These are phyloP conservation scores for Musa acuminata DNA, from an alignment of 176 grass and related monocot genomes.

Conservation along the genomic window DNA sequence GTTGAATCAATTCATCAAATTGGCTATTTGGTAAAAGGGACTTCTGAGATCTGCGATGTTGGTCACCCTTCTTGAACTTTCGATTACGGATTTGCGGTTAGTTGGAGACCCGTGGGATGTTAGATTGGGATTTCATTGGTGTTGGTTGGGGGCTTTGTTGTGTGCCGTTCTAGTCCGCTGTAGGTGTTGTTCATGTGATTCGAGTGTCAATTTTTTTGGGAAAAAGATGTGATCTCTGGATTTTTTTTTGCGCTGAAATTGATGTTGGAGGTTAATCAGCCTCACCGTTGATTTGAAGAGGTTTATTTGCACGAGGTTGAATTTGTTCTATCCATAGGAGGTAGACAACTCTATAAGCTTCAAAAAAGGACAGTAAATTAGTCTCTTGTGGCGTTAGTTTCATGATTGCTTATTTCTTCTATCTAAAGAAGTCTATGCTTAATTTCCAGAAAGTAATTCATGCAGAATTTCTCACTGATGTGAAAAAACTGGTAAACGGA, in stretches of 20 bases:
- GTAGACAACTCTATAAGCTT: not conserved
- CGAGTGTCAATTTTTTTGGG: not conserved
- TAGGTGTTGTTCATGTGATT: not conserved
- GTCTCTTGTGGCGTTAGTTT: not conserved
- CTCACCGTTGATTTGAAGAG: not conserved
- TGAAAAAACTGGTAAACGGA: not conserved
- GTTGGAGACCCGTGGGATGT: not conserved
- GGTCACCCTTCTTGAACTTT: not conserved
- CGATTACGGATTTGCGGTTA: not conserved
- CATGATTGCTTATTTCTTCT: not conserved
- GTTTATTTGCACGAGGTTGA: not conserved
- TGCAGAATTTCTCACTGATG: not conserved
- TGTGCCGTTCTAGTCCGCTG: not conserved
- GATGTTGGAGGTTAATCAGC: not conserved
- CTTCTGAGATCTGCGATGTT: slow-evolving; percentile 6
- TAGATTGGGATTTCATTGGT: not conserved
- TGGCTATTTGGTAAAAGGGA: not conserved
- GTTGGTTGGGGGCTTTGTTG: not conserved
- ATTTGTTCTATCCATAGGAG: not conserved
- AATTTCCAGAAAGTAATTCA: not conserved
- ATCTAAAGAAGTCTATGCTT: no score
- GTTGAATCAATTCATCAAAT: not conserved
- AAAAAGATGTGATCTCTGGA: not conserved
- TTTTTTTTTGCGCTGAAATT: not conserved
- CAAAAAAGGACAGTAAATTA: not conserved